Base-by-base conservation (phyloP, 2,329 filamentous ascomycete genomes). In the Ophiosphaerella herpotricha region DNA sequence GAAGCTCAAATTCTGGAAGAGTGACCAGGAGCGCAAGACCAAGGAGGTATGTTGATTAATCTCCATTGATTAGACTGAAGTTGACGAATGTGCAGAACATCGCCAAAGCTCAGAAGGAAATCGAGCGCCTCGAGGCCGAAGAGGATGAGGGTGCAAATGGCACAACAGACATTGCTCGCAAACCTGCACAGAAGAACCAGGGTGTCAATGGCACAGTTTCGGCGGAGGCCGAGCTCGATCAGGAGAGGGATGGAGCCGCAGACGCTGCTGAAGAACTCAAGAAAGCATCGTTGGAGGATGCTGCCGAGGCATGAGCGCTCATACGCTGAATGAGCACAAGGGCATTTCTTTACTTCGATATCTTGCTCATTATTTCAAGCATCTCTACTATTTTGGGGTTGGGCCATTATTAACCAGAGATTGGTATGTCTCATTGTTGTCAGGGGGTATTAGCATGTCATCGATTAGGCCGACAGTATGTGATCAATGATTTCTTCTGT, bases 41-140 rank as follows among this genome's bases (percentile, higher is more conserved):
- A 85, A 94, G 73, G 88, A 90, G 79, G 94, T 96, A 78, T 81
- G 87, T 77, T 60, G 14, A 38, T 13, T 18, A 11, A 24, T 13
- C 14, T 38, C 8, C 31, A 16, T 2, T 34, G 12, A 26, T 14
- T 6, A 16, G 5, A 13, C 26, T 35, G 34, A 23, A 41, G 44
- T 60, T 68, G 50, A 68, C 38, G n/a, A 46, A 14, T 43, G 16
- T 23, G 21, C 29, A 97, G 94, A 99, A 99, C 81, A 88, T 97
- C 54, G 90, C 91, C 58, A 96, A 97, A 77, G 94, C 94, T 54
- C 89, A 96, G 81, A 93, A 93, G 76, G 91, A 97, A 75, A 95
- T 99, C 57, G 90, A 92, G 72, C 86, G 87, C 62, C 84, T 97
- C 37, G 84, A 87, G 63, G 78, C 82, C 48, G 93, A 97, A 72